These are phyloP conservation scores for Echites panduratus DNA, from an alignment of 257 asterid genomes.

Conservation along the genomic window DNA sequence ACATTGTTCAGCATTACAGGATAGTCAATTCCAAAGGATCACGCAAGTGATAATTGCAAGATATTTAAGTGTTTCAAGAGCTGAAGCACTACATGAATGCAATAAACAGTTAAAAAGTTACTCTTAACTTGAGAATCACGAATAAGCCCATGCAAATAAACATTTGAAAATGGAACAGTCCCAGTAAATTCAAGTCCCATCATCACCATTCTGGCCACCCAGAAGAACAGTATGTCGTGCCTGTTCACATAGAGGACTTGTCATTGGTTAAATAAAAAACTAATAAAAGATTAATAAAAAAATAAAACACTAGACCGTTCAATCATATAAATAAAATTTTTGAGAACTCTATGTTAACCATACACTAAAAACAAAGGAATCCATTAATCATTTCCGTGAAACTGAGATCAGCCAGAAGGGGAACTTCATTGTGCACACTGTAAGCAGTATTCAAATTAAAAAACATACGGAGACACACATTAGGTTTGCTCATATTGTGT, in stretches of 20 bases:
- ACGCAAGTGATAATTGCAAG: background rate
- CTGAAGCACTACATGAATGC: background rate
- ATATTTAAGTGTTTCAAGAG: background rate
- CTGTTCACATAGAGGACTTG: conserved; percentile 44
- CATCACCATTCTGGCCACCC: conserved; percentile 99
- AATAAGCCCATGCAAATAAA: conserved; percentile 94
- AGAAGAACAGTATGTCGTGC: conserved; percentile 95
- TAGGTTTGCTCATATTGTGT: background rate
- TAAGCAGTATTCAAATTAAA: background rate
- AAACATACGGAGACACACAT: background rate
- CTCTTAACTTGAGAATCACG: conserved; percentile 82
- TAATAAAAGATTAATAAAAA: background rate
- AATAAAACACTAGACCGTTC: background rate
- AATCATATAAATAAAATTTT: background rate
- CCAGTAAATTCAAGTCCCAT: conserved; percentile 98
- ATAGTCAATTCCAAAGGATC: background rate
- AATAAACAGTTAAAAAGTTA: background rate
- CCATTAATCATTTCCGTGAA: background rate
- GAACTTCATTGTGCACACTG: background rate
- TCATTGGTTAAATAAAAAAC: conserved; percentile 11
- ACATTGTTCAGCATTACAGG: background rate
- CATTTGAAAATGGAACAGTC: conserved; percentile 70
- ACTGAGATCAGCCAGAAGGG: background rate
- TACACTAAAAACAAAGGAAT: background rate
- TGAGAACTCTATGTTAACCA: background rate